Base-by-base conservation (phyloP, 768 basidiomycete genomes). In the Polyporus arcularius region DNA sequence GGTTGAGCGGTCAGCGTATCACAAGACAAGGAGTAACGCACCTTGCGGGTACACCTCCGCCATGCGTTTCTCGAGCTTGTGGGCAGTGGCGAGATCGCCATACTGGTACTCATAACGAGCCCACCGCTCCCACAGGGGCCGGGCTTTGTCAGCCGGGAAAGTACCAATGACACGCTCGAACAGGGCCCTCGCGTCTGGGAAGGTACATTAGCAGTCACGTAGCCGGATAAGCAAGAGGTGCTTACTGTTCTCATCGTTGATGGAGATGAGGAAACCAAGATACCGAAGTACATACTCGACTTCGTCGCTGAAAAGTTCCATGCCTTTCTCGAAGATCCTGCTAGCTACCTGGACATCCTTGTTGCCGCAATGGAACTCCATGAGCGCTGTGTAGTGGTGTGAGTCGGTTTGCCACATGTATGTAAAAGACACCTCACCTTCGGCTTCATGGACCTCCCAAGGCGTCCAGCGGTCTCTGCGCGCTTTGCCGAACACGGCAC, bases 201-300 rank as follows among this genome's bases (percentile, higher is more conserved):
- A 41, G 45, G 46, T 52, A 56, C 40, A 54, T 50, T 40, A 62
- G 61, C n/a, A 55, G 50, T 21, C 48, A 52, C 51, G 16, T 39
- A 51, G 47, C 60, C 61, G 18, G 11, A n/a, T 12, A 11, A 18
- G 41, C 51, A 31, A 42, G 52, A 43, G 32, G 30, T 39, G 79
- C 92, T 66, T 71, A 97, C 96, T 99, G 69, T 88, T 93, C 65
- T 94, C 90, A 73, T 98, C 96, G 68, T 98, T 98, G 76, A 97
- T 84, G 30, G 89, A 90, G 66, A 98, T 90, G 67, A 98, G 78
- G 82, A 96, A 99, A 7, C 89, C 87, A 30, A 99, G 86, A 75
- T 97, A 97, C 55, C 90, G 85, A 61, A 93, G 76, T 9, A 96
- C 92, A 66, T 86, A 98, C 52, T 94, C 90, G 42, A 88, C 82